Evolutionary conservation across 306 rosid species (phyloP).

Genomic region (Vicia faba): DNA sequence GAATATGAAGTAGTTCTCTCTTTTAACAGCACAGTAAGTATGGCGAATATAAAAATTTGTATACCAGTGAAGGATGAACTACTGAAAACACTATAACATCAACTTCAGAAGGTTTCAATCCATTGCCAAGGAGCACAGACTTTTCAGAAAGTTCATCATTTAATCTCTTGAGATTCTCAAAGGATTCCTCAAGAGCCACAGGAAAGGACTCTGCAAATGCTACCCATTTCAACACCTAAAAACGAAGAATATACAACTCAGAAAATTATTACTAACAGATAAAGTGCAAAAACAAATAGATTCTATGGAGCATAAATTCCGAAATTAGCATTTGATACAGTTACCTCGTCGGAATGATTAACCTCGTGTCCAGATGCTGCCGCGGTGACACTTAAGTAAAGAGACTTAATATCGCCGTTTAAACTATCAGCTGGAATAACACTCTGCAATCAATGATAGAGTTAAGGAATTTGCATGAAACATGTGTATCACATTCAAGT

Average conservation of each 20-base stretch:
- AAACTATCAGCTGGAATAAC: constrained; percentile 42
- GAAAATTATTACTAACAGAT: background rate
- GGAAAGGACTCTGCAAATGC: constrained; percentile 71
- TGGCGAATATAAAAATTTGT: constrained; percentile 17
- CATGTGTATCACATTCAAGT: constrained; percentile 17
- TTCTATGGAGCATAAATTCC: constrained; percentile 20
- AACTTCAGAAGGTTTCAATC: constrained; percentile 73
- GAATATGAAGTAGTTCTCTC: background rate
- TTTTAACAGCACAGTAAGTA: background rate
- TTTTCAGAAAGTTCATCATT: constrained; percentile 60
- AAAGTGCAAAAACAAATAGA: constrained; percentile 14
- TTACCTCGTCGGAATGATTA: constrained; percentile 53
- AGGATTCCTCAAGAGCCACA: constrained; percentile 45
- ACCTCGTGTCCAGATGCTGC: constrained; percentile 43
- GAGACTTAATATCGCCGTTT: constrained; percentile 56
- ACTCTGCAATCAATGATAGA: constrained; percentile 58
- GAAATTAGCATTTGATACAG: background rate
- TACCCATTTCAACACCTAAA: constrained; percentile 75
- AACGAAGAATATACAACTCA: constrained; percentile 25
- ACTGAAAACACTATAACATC: constrained; percentile 76
- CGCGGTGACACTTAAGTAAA: constrained; percentile 47
- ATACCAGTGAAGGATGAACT: constrained; percentile 77
- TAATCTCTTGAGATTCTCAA: constrained; percentile 63
- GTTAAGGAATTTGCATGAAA: constrained; percentile 16
- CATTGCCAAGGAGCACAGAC: constrained; percentile 75